These are phyloP conservation scores for Boechera divaricarpa DNA, from an alignment of 345 rosid species.

Conservation along the genomic window DNA sequence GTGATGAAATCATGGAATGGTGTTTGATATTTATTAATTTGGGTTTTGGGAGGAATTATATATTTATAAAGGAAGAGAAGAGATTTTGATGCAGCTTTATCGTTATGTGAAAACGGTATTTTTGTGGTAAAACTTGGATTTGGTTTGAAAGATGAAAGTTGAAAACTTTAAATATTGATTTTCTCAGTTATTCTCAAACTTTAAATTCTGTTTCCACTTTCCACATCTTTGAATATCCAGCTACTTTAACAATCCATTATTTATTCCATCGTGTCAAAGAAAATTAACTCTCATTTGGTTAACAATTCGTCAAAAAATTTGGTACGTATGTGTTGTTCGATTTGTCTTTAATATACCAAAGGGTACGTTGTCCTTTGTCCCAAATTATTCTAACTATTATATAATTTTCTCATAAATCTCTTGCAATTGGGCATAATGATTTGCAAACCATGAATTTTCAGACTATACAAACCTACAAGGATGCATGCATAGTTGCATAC, in stretches of 20 bases:
- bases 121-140: constrained; percentile 38
- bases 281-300: constrained; percentile 1
- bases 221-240: constrained; percentile 5
- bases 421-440: constrained; percentile 30
- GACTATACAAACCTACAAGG: background rate
- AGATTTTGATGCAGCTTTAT: constrained; percentile 51
- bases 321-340: constrained; percentile 38
- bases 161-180: constrained; percentile 33
- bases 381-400: background rate
- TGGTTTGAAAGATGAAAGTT: constrained; percentile 52
- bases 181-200: constrained; percentile 15
- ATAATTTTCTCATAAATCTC: constrained; percentile 12
- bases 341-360: constrained; percentile 33
- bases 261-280: constrained; percentile 10
- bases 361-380: constrained; percentile 28
- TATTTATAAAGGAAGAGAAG: constrained; percentile 41
- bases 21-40: background rate
- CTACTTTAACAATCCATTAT: constrained; percentile 10
- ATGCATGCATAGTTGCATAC: constrained; percentile 6
- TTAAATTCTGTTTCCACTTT: background rate
- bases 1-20: constrained; percentile 69
- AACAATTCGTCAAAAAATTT: background rate
- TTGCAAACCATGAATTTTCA: constrained; percentile 31
- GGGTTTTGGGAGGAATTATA: background rate
- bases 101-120: constrained; percentile 21